Percentiles rank a stretch among this genome's conserved stretches.
Conservation (phyloP, 2,329 filamentous ascomycete species). For the Emergomyces pasteurianus region DNA sequence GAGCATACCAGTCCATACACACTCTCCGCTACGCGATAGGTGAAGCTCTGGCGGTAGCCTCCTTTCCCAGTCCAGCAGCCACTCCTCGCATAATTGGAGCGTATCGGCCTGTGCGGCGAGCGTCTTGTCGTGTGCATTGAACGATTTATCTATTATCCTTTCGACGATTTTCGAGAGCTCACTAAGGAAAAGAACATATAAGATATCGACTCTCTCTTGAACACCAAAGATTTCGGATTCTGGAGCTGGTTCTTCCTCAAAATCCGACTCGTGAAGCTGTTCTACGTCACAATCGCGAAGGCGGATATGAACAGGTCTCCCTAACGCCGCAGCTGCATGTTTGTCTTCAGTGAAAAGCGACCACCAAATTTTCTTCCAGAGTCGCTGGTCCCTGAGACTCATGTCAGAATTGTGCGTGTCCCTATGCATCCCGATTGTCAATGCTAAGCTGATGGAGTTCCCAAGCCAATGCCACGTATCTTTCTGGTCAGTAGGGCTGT, state of each 20-base stretch:
- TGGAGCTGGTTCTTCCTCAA: not conserved
- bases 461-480: conserved; percentile 28
- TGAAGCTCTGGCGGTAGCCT: not conserved
- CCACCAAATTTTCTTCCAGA: conserved; percentile 3
- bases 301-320: conserved; percentile 1
- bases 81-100: not conserved
- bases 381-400: conserved; percentile 1
- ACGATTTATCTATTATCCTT: conserved; percentile 2
- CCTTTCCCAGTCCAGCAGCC: not conserved
- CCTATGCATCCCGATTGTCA: conserved; percentile 3
- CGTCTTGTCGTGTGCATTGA: not conserved
- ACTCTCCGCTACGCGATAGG: not conserved
- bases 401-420: not conserved
- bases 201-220: not conserved
- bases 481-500: conserved; percentile 15
- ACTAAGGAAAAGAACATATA: not conserved
- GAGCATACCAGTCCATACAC: conserved; percentile 2
- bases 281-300: conserved; percentile 1
- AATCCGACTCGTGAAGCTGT: not conserved
- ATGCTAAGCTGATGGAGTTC: conserved; percentile 3
- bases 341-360: conserved; percentile 1
- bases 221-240: not conserved
- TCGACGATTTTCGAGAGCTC: conserved; percentile 1
- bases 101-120: not conserved
- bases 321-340: conserved; percentile 1